These are phyloP conservation scores for Suillus paluster DNA, from an alignment of 768 basidiomycete species.

Conservation along the genomic window DNA sequence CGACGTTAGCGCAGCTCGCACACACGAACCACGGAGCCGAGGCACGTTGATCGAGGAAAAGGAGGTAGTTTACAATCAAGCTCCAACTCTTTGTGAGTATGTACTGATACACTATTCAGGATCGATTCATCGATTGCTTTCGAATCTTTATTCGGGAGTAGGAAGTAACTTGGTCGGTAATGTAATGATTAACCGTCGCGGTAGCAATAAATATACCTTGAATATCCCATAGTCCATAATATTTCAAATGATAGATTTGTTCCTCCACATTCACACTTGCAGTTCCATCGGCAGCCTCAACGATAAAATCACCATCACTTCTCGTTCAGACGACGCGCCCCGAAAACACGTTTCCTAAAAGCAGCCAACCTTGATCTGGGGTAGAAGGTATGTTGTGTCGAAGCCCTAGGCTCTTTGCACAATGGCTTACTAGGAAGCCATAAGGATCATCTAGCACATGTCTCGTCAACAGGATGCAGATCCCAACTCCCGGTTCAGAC, in stretches of 20 bases:
- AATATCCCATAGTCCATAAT: background rate
- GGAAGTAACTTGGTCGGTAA: background rate
- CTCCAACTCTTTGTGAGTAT: background rate
- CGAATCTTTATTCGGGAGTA: background rate
- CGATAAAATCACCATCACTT: background rate
- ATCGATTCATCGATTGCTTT: background rate
- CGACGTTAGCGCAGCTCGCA: too few species aligned
- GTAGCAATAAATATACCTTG: background rate
- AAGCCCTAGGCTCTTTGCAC: background rate
- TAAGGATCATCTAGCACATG: constrained; percentile 22
- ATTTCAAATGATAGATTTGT: constrained; percentile 4
- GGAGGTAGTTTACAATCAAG: background rate
- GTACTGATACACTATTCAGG: background rate
- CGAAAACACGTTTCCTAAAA: background rate
- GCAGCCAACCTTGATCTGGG: background rate
- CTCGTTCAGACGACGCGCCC: background rate
- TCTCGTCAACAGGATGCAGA: constrained; percentile 37
- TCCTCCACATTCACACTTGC: background rate
- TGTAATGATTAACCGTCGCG: background rate
- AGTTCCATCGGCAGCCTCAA: background rate
- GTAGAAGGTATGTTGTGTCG: constrained; percentile 3
- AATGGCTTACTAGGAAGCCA: background rate
- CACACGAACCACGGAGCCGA: too few species aligned
- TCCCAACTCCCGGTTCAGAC: constrained; percentile 35
- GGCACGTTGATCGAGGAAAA: too few species aligned